Percentiles rank a stretch among this genome's conserved stretches.
Conservation (phyloP, 1,284 basidiomycete genomes). For the Irpex sp. region DNA sequence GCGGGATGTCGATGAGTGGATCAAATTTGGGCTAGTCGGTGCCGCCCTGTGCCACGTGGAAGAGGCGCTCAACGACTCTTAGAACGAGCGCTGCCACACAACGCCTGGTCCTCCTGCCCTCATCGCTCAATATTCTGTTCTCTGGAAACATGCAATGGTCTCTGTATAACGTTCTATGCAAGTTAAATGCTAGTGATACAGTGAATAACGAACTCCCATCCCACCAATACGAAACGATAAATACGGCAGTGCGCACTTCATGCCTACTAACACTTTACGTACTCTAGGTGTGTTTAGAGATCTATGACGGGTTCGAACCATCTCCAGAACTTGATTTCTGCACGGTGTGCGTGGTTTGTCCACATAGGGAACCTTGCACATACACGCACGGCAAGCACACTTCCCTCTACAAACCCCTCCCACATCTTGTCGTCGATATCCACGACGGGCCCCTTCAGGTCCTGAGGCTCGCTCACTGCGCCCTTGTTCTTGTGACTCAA, state of each 20-base stretch:
- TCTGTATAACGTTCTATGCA: too few relatives aligned
- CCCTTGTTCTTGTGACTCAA: not conserved
- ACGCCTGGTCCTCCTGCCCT: too few relatives aligned
- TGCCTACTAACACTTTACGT: not conserved
- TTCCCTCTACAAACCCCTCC: not conserved
- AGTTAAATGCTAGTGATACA: too few relatives aligned
- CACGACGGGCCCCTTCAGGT: not conserved
- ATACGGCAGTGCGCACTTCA: too few relatives aligned
- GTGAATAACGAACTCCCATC: too few relatives aligned
- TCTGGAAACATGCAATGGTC: too few relatives aligned
- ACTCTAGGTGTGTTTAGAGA: not conserved
- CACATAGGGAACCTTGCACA: not conserved
- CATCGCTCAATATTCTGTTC: too few relatives aligned
- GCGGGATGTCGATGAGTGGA: constrained; percentile 7
- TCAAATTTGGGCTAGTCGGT: not conserved
- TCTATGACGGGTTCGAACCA: not conserved
- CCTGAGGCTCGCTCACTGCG: not conserved
- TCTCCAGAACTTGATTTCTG: not conserved
- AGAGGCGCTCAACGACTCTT: not conserved
- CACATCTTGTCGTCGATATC: not conserved
- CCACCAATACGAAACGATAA: too few relatives aligned
- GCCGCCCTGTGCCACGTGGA: constrained; percentile 8
- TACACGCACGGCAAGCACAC: not conserved
- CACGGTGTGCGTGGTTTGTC: not conserved
- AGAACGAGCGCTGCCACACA: too few relatives aligned